phyloP scores from a whole-genome alignment of 2,329 filamentous ascomycete species.

The Coniochaeta sp. region DNA sequence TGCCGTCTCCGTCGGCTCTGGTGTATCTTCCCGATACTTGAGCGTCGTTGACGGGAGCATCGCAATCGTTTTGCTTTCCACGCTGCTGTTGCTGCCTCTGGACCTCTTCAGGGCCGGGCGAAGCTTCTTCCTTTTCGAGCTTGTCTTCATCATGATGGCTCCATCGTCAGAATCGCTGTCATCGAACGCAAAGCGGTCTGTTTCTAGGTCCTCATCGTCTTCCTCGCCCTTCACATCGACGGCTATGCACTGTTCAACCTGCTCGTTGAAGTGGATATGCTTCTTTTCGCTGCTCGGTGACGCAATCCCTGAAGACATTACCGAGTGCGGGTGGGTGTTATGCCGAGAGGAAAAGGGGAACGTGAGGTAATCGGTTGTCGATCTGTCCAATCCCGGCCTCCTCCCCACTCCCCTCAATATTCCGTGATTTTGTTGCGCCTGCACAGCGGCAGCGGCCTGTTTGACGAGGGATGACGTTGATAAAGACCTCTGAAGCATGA shows the following conservation, averaged over 20 bases:
- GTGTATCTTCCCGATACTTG: constrained; percentile 74
- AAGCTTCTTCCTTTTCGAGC: constrained; percentile 50
- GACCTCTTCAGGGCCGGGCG: constrained; percentile 41
- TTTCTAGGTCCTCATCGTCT: constrained; percentile 50
- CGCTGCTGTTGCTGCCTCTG: constrained; percentile 28
- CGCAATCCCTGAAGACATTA: constrained; percentile 61
- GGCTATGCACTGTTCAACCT: constrained; percentile 92
- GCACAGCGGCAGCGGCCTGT: constrained; percentile 78
- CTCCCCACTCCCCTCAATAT: constrained; percentile 33
- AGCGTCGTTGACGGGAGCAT: constrained; percentile 82
- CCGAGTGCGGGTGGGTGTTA: constrained; percentile 58
- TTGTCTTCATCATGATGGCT: constrained; percentile 68
- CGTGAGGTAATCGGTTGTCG: constrained; percentile 62
- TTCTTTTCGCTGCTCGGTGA: constrained; percentile 62
- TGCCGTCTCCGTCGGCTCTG: constrained; percentile 55
- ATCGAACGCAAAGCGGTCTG: constrained; percentile 31
- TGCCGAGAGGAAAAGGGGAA: constrained; percentile 57
- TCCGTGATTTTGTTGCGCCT: constrained; percentile 65
- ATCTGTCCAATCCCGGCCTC: constrained; percentile 51
- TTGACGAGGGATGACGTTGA: constrained; percentile 85
- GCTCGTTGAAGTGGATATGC: constrained; percentile 95
- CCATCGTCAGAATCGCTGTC: constrained; percentile 66
- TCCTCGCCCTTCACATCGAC: constrained; percentile 78
- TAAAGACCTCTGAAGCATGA: constrained; percentile 84
- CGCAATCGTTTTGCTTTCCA: constrained; percentile 77